Conservation (phyloP, 2,329 filamentous ascomycete genomes). For the Gliomastix tumulicola region DNA sequence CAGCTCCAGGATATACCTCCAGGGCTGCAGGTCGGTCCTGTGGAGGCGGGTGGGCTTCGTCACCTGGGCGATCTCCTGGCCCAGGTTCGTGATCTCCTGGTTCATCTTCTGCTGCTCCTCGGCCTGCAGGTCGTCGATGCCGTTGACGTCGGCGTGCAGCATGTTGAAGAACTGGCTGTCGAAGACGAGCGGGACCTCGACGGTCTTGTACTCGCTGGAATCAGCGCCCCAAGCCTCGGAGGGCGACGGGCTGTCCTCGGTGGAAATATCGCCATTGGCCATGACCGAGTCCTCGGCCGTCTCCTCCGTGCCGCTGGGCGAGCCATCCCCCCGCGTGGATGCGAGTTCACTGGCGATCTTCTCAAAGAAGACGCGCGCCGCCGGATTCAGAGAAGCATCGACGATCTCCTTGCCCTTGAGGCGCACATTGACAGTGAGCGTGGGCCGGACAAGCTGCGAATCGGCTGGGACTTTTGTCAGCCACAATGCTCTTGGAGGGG, state of each 20-base stretch:
- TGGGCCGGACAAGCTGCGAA: conserved; percentile 51
- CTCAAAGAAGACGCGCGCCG: conserved; percentile 58
- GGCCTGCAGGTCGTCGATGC: conserved; percentile 61
- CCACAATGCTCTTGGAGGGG: too few relatives aligned
- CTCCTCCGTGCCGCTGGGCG: conserved; percentile 5
- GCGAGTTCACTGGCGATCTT: conserved; percentile 44
- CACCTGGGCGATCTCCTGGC: conserved; percentile 55
- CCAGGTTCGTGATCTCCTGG: conserved; percentile 55
- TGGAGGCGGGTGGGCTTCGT: conserved; percentile 57
- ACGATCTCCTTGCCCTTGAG: conserved; percentile 59
- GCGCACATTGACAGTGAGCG: conserved; percentile 63
- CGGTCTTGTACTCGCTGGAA: conserved; percentile 17
- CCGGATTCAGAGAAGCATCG: conserved; percentile 59
- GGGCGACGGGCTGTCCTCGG: conserved; percentile 5
- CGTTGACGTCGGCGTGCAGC: conserved; percentile 63
- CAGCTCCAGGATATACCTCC: conserved; percentile 75
- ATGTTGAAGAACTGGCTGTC: conserved; percentile 76
- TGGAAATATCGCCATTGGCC: background rate
- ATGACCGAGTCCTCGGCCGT: too few relatives aligned
- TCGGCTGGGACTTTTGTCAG: too few relatives aligned
- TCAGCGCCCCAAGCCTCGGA: too few relatives aligned
- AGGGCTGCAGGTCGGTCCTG: conserved; percentile 63
- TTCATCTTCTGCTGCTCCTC: conserved; percentile 59
- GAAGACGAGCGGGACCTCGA: conserved; percentile 73
- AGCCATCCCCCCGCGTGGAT: background rate